phyloP scores from a whole-genome alignment of 768 basidiomycete genomes.

The Tulasnella sp. region DNA sequence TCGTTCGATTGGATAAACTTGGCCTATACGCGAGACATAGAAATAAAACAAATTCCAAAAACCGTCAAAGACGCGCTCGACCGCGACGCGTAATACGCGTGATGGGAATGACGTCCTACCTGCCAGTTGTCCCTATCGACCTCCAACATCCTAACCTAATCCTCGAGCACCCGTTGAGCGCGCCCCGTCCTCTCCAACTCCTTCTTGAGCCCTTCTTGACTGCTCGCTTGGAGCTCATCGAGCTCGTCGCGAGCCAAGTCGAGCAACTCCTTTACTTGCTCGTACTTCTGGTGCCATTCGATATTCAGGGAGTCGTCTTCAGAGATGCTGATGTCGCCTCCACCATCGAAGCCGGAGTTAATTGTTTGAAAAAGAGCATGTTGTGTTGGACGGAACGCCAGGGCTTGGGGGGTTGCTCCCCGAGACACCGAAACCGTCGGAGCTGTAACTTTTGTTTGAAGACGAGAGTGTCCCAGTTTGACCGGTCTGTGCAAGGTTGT shows the following conservation, averaged over 20 bases:
- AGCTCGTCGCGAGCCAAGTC: slow-evolving; percentile 39
- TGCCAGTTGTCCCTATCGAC: slow-evolving; percentile 43
- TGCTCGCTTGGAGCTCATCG: slow-evolving; percentile 41
- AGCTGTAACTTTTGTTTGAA: no score
- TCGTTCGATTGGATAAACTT: slow-evolving; percentile 42
- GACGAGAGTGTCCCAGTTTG: no score
- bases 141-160: slow-evolving; percentile 31
- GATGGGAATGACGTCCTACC: slow-evolving; percentile 36
- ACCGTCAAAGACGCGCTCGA: not conserved
- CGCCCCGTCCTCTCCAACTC: slow-evolving; percentile 45
- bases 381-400: not conserved
- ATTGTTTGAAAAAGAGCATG: not conserved
- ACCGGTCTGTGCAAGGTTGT: no score
- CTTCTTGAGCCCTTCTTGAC: slow-evolving; percentile 46
- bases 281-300: slow-evolving; percentile 39
- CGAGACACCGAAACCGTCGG: no score
- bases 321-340: slow-evolving; percentile 2
- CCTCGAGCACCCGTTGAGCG: slow-evolving; percentile 39
- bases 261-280: slow-evolving; percentile 38
- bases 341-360: not conserved
- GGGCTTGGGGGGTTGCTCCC: not conserved
- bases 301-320: not conserved
- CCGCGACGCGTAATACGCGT: not conserved
- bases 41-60: not conserved
- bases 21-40: not conserved